These are phyloP conservation scores for Articulospora tetracladia DNA, from an alignment of 495 filamentous ascomycete species.

Conservation along the genomic window DNA sequence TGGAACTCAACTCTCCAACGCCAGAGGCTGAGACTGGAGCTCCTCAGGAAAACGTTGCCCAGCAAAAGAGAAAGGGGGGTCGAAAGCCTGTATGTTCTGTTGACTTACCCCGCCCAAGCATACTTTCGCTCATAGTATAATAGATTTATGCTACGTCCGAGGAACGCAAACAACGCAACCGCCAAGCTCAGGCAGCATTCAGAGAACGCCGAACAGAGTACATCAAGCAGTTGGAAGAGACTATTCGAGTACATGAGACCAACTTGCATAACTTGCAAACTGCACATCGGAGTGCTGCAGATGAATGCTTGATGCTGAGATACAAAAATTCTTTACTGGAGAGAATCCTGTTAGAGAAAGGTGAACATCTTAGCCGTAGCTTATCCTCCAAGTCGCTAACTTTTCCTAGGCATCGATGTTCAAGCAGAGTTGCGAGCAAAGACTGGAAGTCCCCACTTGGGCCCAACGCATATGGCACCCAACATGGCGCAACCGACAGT, in stretches of 20 bases:
- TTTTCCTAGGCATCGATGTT: conserved; percentile 79
- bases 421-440: conserved; percentile 91
- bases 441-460: conserved; percentile 69
- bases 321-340: conserved; percentile 98
- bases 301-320: conserved; percentile 96
- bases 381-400: not conserved
- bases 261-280: conserved; percentile 86
- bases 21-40: conserved; percentile 44
- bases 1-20: conserved; percentile 40
- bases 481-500: conserved; percentile 64
- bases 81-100: conserved; percentile 85
- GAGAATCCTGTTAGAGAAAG: conserved; percentile 93
- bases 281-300: conserved; percentile 89
- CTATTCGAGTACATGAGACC: conserved; percentile 96
- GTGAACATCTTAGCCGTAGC: conserved; percentile 36
- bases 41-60: conserved; percentile 21
- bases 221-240: conserved; percentile 97
- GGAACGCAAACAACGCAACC: conserved; percentile 95
- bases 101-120: conserved; percentile 22
- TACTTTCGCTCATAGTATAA: conserved; percentile 18
- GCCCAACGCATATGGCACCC: conserved; percentile 56
- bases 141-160: conserved; percentile 98
- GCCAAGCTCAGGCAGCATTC: conserved; percentile 96
- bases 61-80: conserved; percentile 91
- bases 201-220: conserved; percentile 96